phyloP scores from a whole-genome alignment of 2,329 filamentous ascomycete species.

The Rosellinia necatrix region DNA sequence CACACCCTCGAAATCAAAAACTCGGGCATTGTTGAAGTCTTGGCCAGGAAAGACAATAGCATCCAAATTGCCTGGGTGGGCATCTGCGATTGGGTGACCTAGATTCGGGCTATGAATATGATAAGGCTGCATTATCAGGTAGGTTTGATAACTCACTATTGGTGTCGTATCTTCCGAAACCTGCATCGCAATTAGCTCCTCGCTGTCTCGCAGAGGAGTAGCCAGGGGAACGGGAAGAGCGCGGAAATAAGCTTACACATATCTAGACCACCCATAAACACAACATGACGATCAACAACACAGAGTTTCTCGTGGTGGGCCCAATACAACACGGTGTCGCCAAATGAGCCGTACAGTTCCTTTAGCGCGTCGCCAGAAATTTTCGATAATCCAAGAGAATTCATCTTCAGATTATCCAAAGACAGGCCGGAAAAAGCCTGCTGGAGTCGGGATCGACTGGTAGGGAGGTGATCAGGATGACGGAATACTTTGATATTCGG shows the following conservation, averaged over 20 bases:
- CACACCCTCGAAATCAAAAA: conserved; percentile 81
- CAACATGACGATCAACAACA: conserved; percentile 75
- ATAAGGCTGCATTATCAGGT: background rate
- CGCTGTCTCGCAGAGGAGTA: background rate
- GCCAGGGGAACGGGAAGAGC: background rate
- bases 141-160: conserved; percentile 57
- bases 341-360: conserved; percentile 78
- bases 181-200: conserved; percentile 41
- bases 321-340: conserved; percentile 86
- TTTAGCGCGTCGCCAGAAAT: conserved; percentile 75
- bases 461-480: conserved; percentile 85
- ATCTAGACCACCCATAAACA: conserved; percentile 91
- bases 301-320: conserved; percentile 93
- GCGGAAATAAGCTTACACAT: conserved; percentile 59
- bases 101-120: conserved; percentile 24
- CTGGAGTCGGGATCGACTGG: conserved; percentile 67
- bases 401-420: conserved; percentile 46
- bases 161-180: conserved; percentile 87
- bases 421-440: conserved; percentile 57
- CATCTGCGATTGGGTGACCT: conserved; percentile 80
- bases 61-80: conserved; percentile 77
- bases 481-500: conserved; percentile 87
- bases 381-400: conserved; percentile 60
- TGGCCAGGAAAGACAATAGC: conserved; percentile 84
- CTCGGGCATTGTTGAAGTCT: conserved; percentile 87